These are phyloP conservation scores for Phyllosticta ampelicida DNA, from an alignment of 2,329 filamentous ascomycete species.

Conservation along the genomic window DNA sequence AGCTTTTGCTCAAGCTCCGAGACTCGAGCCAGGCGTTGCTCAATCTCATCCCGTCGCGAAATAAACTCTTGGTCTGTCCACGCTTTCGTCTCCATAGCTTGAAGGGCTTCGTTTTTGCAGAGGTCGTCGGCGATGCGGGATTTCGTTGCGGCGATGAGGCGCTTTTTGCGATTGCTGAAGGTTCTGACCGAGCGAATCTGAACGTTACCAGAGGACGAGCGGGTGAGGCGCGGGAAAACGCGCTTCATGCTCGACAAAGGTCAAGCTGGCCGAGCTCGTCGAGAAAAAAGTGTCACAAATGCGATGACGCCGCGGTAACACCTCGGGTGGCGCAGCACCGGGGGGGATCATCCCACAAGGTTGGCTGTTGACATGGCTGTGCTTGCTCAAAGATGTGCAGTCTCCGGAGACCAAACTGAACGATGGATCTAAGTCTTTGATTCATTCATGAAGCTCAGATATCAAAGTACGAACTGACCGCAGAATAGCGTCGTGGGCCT, in stretches of 20 bases:
- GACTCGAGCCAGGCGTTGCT: slow-evolving; percentile 58
- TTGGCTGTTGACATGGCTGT: neutral
- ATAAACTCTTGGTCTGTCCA: slow-evolving; percentile 10
- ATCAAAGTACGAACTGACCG: too few species aligned
- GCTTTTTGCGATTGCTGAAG: slow-evolving; percentile 2
- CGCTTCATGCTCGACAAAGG: slow-evolving; percentile 7
- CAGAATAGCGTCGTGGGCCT: too few species aligned
- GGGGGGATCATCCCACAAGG: too few species aligned
- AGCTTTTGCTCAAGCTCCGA: slow-evolving; percentile 57
- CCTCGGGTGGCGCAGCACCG: neutral
- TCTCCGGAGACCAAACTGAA: too few species aligned
- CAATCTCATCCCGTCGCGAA: slow-evolving; percentile 15
- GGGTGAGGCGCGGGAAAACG: slow-evolving; percentile 4
- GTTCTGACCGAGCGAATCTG: neutral
- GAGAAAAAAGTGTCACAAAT: slow-evolving; percentile 5
- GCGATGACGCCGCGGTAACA: slow-evolving; percentile 4
- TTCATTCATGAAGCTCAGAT: too few species aligned
- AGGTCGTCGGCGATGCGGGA: neutral
- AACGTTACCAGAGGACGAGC: neutral
- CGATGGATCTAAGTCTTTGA: too few species aligned
- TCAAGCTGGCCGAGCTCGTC: neutral
- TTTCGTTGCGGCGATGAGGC: slow-evolving; percentile 1
- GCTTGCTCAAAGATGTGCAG: too few species aligned
- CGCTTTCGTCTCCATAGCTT: slow-evolving; percentile 2
- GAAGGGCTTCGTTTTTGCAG: neutral